Evolutionary conservation across 495 filamentous ascomycete species (phyloP).

Genomic region (Cercophora scortea): DNA sequence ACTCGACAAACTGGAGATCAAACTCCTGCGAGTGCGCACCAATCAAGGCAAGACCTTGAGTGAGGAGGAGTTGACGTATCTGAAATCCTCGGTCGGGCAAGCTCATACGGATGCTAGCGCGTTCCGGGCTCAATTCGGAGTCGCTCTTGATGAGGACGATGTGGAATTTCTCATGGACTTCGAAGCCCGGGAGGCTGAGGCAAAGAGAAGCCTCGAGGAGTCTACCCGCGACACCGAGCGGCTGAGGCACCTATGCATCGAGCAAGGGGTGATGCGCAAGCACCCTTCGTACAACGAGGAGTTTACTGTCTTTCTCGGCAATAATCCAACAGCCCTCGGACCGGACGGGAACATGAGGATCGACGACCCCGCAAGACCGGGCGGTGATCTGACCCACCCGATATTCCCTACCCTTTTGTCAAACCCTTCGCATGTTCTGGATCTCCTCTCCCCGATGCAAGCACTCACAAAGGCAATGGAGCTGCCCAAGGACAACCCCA

Average conservation of each 20-base stretch:
- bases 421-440: constrained; percentile 23
- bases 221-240: constrained; percentile 7
- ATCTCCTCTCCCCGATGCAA: constrained; percentile 8
- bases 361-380: constrained; percentile 1
- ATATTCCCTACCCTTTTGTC: constrained; percentile 26
- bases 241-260: constrained; percentile 15
- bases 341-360: constrained; percentile 19
- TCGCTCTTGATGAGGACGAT: constrained; percentile 16
- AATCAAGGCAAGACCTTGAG: constrained; percentile 13
- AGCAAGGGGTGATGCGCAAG: constrained; percentile 23
- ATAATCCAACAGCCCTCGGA: neutral
- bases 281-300: constrained; percentile 22
- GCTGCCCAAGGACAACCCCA: constrained; percentile 17
- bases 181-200: constrained; percentile 4
- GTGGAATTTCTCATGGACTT: constrained; percentile 24
- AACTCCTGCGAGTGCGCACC: constrained; percentile 14
- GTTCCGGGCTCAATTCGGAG: constrained; percentile 14
- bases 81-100: constrained; percentile 15
- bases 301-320: constrained; percentile 13
- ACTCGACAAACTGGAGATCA: constrained; percentile 17
- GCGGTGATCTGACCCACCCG: constrained; percentile 12
- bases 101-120: constrained; percentile 6
- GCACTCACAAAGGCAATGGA: constrained; percentile 15
- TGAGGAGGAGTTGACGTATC: constrained; percentile 14
- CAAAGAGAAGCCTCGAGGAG: constrained; percentile 10